Conservation (phyloP, 1,284 basidiomycete species). For the Trichosporon coremiiforme region DNA sequence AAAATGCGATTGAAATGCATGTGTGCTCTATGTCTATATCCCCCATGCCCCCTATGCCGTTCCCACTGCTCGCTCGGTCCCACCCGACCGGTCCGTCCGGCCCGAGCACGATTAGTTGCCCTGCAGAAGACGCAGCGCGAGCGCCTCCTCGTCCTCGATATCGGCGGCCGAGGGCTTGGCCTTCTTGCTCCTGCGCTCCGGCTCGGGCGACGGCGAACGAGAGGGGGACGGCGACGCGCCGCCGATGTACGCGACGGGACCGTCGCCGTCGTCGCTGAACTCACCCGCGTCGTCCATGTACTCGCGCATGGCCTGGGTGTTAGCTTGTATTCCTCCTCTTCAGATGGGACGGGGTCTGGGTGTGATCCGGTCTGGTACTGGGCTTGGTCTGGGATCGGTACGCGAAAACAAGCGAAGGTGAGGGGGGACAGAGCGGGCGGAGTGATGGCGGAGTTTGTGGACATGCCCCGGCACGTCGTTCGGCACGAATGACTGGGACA, state of each 20-base stretch:
- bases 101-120: slow-evolving; percentile 30
- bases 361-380: neutral
- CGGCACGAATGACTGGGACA: no score
- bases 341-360: neutral
- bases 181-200: slow-evolving; percentile 27
- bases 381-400: no score
- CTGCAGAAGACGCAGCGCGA: slow-evolving; percentile 51
- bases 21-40: no score
- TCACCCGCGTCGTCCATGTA: slow-evolving; percentile 29
- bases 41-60: no score
- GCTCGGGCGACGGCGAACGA: slow-evolving; percentile 28
- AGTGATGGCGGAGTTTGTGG: no score
- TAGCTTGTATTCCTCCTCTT: neutral
- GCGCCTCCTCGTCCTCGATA: slow-evolving; percentile 50
- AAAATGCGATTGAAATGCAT: no score
- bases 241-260: neutral
- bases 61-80: no score
- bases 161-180: slow-evolving; percentile 22
- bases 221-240: slow-evolving; percentile 14
- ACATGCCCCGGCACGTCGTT: no score
- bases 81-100: no score
- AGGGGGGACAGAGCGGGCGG: no score
- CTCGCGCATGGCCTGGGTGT: slow-evolving; percentile 23
- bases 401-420: no score
- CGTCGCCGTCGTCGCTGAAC: neutral